Evolutionary conservation across 306 rosid genomes (phyloP), one percentile per base, ranked within the genome.

Genomic region (Cucumis melo): DNA sequence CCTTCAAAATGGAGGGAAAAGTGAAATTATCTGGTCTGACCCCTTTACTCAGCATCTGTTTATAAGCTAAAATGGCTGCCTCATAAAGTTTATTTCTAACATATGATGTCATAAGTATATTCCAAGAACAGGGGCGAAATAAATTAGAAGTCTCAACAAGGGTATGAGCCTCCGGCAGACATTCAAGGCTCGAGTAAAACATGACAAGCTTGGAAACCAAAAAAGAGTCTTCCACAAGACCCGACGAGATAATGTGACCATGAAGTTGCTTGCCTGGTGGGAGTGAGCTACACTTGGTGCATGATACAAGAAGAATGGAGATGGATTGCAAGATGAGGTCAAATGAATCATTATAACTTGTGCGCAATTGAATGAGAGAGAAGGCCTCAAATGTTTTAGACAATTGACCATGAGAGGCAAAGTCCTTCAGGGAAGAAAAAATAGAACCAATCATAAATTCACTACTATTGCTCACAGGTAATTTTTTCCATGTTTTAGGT

Each of bases 1-100:
- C 98, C 88, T 91, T 94, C 39, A 94, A 88, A 55, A 91, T 89
- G 76, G 89, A 71, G 2, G 97, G 95, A 75, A 89, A 91, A 48
- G 98, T 94, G 82, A 83, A 94, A 65, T 86, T 82, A 87, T 94
- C 96, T 1, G 97, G 92, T 78, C 80, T 24, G 77, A 90, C 71
- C 58, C 85, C 78, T 85, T 56, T 89, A 34, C 24, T 73, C 80
- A 89, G 76, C 98, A 91, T 94, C 65, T 78, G 82, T 83, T 87
- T 89, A 78, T 90, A 94, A 8, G 83, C 83, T 57, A 63, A 77
- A 54, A 94, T 83, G 73, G 93, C 96, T 56, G 88, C 84, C 21
- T 66, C 83, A 73, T 83, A 82, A 21, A 83, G 71, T 50, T 86
- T 84, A 79, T 87, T 83, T 80, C 70, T 91, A 76, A 89, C 93